These are phyloP conservation scores for Mortierella sp. DNA, from an alignment of 371 early-diverging fungal genomes.

Conservation along the genomic window DNA sequence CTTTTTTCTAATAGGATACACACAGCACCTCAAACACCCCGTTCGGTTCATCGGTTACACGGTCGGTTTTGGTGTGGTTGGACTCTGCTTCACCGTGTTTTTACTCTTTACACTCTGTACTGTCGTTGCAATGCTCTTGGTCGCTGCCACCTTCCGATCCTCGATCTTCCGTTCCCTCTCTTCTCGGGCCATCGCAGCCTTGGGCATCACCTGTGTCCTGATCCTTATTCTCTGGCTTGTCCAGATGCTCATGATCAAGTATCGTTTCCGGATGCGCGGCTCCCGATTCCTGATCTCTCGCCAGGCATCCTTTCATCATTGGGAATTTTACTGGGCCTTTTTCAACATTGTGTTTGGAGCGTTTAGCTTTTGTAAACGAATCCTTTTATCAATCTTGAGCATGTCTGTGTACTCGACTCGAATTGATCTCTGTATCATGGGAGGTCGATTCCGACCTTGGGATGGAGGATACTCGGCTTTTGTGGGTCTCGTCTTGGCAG, in stretches of 20 bases:
- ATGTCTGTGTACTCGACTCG: conserved; percentile 40
- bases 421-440: conserved; percentile 51
- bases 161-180: conserved; percentile 43
- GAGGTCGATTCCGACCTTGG: conserved; percentile 51
- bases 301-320: conserved; percentile 44
- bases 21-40: conserved; percentile 49
- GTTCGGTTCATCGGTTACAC: conserved; percentile 52
- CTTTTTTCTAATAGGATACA: conserved; percentile 28
- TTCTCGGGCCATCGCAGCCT: conserved; percentile 35
- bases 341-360: conserved; percentile 54
- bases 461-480: conserved; percentile 53
- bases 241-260: conserved; percentile 51
- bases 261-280: conserved; percentile 50
- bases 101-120: conserved; percentile 44
- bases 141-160: conserved; percentile 49
- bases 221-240: conserved; percentile 51
- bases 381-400: conserved; percentile 29
- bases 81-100: conserved; percentile 47
- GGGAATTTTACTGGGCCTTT: conserved; percentile 54
- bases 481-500: conserved; percentile 48
- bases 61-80: conserved; percentile 51
- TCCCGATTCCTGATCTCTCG: conserved; percentile 42
- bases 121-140: conserved; percentile 44
- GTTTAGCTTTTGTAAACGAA: conserved; percentile 43
- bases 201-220: conserved; percentile 39